A percentile compares a stretch with the other conserved stretches of the same genome.
These are phyloP conservation scores for Phoenix dactylifera DNA, from an alignment of 176 grass and related monocot genomes.

Conservation along the genomic window DNA sequence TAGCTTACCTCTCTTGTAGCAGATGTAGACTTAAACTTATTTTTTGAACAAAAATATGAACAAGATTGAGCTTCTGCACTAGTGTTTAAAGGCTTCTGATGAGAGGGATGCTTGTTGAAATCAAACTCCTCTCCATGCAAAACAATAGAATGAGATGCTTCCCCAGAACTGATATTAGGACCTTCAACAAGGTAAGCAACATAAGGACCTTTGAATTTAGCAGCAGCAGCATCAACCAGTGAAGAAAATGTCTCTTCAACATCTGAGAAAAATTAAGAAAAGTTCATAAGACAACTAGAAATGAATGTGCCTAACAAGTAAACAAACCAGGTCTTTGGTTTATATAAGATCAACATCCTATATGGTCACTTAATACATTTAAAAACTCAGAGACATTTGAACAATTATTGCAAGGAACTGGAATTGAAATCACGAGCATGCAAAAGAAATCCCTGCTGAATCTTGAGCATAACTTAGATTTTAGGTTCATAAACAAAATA, in stretches of 20 bases:
- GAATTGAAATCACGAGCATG: too few relatives aligned
- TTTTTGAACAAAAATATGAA: slow-evolving; percentile 48
- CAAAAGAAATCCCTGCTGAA: too few relatives aligned
- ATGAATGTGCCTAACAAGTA: not conserved
- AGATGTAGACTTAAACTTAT: slow-evolving; percentile 25
- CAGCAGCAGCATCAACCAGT: slow-evolving; percentile 37
- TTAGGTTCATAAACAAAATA: too few relatives aligned
- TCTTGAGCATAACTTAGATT: too few relatives aligned
- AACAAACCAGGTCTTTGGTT: too few relatives aligned
- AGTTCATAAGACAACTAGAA: slow-evolving; percentile 4
- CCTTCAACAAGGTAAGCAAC: slow-evolving; percentile 63
- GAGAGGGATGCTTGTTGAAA: slow-evolving; percentile 3
- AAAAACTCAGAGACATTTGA: too few relatives aligned
- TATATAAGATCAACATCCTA: too few relatives aligned
- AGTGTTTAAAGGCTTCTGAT: slow-evolving; percentile 8
- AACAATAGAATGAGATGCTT: slow-evolving; percentile 38
- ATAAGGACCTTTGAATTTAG: slow-evolving; percentile 58
- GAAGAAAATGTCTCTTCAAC: slow-evolving; percentile 37
- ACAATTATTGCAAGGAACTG: too few relatives aligned
- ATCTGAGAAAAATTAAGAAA: slow-evolving; percentile 37
- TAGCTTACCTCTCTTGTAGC: slow-evolving; percentile 58
- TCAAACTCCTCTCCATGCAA: slow-evolving; percentile 41
- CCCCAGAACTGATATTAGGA: slow-evolving; percentile 23
- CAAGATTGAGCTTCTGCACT: slow-evolving; percentile 32
- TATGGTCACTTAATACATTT: too few relatives aligned